phyloP scores from a whole-genome alignment of 1,284 basidiomycete species.

The Fomitopsis pinicola region DNA sequence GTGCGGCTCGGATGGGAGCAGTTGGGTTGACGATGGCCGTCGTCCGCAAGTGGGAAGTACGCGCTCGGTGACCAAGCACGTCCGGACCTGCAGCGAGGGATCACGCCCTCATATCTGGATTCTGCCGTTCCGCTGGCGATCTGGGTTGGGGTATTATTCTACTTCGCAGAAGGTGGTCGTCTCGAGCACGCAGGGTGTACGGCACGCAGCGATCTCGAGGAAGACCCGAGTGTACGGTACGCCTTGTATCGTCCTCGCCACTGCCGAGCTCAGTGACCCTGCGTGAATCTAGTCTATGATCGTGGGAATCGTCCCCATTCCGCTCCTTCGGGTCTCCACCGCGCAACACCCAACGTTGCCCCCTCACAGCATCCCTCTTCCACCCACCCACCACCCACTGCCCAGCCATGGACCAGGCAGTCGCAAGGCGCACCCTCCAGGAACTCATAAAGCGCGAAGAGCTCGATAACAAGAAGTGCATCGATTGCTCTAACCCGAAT shows the following conservation, averaged over 20 bases:
- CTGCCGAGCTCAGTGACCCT: conserved; percentile 1
- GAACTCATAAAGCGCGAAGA: conserved; percentile 72
- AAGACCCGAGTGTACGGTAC: conserved; percentile 2
- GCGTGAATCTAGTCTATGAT: neutral
- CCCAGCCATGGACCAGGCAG: conserved; percentile 56
- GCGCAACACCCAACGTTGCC: neutral
- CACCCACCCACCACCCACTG: neutral
- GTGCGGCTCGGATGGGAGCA: neutral
- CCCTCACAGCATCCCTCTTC: neutral
- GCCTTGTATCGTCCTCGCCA: neutral
- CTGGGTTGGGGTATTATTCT: neutral
- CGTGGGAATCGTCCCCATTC: neutral
- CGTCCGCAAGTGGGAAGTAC: conserved; percentile 2
- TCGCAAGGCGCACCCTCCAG: conserved; percentile 66
- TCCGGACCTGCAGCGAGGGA: neutral
- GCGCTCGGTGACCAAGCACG: conserved; percentile 2
- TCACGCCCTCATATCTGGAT: neutral
- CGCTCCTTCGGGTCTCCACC: neutral
- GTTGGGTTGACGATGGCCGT: neutral
- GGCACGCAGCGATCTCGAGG: conserved; percentile 1
- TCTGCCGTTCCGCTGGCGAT: neutral
- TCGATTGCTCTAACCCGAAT: conserved; percentile 81
- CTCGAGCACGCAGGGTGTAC: neutral
- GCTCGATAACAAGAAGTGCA: conserved; percentile 72
- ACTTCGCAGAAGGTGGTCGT: neutral